Conservation (phyloP, 1,284 basidiomycete species). For the Cryptococcus jaspeensis region DNA sequence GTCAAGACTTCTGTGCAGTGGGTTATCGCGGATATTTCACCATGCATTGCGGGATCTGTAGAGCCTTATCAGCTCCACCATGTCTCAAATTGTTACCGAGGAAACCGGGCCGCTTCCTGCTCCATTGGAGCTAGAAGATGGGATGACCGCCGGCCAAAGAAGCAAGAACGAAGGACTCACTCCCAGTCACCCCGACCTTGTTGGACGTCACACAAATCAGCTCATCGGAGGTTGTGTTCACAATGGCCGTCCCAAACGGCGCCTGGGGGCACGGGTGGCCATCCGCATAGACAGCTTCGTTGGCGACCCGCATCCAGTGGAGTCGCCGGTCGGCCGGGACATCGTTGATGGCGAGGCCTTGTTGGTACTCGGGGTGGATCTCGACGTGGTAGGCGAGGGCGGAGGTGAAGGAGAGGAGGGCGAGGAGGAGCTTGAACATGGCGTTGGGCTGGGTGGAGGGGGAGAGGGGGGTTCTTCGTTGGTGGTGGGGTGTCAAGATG, state of each 20-base stretch:
- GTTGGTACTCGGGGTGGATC: constrained; percentile 31
- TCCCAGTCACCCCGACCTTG: constrained; percentile 25
- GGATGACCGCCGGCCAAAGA: background rate
- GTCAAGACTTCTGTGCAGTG: constrained; percentile 29
- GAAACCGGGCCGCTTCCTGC: background rate
- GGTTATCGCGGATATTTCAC: constrained; percentile 30
- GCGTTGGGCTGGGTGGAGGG: too few species aligned
- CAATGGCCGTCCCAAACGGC: constrained; percentile 30
- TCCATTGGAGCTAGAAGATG: too few species aligned
- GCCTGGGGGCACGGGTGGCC: constrained; percentile 33
- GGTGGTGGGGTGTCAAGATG: too few species aligned
- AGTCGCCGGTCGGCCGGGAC: constrained; percentile 24
- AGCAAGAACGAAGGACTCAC: constrained; percentile 11
- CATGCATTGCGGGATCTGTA: constrained; percentile 35
- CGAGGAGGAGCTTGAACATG: background rate
- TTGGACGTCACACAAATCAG: constrained; percentile 29
- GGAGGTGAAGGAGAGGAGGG: constrained; percentile 1
- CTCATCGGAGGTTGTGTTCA: constrained; percentile 30
- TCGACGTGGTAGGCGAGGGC: constrained; percentile 19
- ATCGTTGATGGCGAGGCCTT: constrained; percentile 31
- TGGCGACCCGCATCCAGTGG: constrained; percentile 37
- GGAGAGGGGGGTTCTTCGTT: too few species aligned
- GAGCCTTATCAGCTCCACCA: background rate
- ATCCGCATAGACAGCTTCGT: constrained; percentile 29
- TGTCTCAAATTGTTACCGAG: background rate